Percentiles rank a stretch among this genome's conserved stretches.
These are phyloP conservation scores for Achaetomium macrosporum DNA, from an alignment of 2,329 filamentous ascomycete genomes.

Conservation along the genomic window DNA sequence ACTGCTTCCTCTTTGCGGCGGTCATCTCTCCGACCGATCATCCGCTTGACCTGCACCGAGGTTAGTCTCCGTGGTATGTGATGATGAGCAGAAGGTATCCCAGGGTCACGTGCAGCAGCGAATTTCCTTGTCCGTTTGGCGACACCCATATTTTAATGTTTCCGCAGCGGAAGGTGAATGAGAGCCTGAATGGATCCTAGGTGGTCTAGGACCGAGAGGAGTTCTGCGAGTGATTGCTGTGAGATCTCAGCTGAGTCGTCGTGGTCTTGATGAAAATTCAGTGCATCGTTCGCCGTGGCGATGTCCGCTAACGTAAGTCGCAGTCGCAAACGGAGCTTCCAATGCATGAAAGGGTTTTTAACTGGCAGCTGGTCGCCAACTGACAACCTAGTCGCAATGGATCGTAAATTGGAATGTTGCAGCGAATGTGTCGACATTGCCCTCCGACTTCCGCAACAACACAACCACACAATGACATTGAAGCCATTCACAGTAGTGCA, in stretches of 20 bases:
- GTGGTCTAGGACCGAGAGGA: too few relatives aligned
- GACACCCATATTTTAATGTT: slow-evolving; percentile 62
- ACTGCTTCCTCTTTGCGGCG: slow-evolving; percentile 57
- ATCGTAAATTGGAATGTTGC: too few relatives aligned
- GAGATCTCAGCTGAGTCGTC: background rate
- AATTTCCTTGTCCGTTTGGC: slow-evolving; percentile 92
- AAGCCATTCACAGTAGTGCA: too few relatives aligned
- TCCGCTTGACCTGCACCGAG: slow-evolving; percentile 59
- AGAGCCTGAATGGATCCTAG: background rate
- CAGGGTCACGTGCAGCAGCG: slow-evolving; percentile 38
- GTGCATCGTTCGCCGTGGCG: too few relatives aligned
- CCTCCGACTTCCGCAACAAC: too few relatives aligned
- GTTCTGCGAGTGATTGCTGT: background rate
- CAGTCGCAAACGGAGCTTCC: too few relatives aligned
- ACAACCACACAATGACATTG: too few relatives aligned
- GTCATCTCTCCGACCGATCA: slow-evolving; percentile 76
- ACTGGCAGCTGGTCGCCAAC: too few relatives aligned
- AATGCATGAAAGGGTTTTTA: too few relatives aligned
- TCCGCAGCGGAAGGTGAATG: background rate
- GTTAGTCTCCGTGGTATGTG: slow-evolving; percentile 15
- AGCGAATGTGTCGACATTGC: too few relatives aligned
- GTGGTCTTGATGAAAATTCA: background rate
- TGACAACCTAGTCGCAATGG: too few relatives aligned
- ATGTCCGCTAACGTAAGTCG: too few relatives aligned
- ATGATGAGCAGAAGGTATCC: background rate